A percentile compares a stretch with the other conserved stretches of the same genome.
Conservation (phyloP, 2,329 filamentous ascomycete genomes). For the Myotisia sp. region DNA sequence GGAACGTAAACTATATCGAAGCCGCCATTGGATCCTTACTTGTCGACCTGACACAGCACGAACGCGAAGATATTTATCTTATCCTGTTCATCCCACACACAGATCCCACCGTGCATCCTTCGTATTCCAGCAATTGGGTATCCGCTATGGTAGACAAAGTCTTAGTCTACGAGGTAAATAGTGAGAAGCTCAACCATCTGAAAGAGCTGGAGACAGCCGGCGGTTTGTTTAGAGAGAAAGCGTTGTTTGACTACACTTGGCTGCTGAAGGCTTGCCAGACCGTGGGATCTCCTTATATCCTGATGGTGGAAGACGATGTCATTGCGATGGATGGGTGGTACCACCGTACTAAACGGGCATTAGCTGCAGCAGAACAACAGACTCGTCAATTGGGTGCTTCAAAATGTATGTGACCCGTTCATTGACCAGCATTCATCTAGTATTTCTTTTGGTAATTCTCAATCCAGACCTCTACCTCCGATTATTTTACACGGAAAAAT, state of each 20-base stretch:
- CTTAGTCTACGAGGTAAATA: slow-evolving; percentile 25
- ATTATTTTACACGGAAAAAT: slow-evolving; percentile 6
- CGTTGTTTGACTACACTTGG: slow-evolving; percentile 32
- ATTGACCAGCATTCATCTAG: not conserved
- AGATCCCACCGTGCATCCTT: slow-evolving; percentile 28
- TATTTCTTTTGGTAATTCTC: not conserved
- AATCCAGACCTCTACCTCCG: slow-evolving; percentile 7
- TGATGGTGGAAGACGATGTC: slow-evolving; percentile 36
- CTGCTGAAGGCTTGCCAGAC: slow-evolving; percentile 29
- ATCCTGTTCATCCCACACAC: slow-evolving; percentile 33
- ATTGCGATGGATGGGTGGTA: slow-evolving; percentile 37
- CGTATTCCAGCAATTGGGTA: slow-evolving; percentile 31
- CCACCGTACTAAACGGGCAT: slow-evolving; percentile 25
- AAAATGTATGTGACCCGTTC: slow-evolving; percentile 12
- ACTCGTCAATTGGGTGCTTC: slow-evolving; percentile 15
- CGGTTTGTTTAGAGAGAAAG: slow-evolving; percentile 25
- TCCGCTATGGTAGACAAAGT: slow-evolving; percentile 28
- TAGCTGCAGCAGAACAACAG: slow-evolving; percentile 22
- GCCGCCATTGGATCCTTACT: slow-evolving; percentile 33
- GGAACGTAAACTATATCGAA: slow-evolving; percentile 28
- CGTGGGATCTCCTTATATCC: slow-evolving; percentile 26
- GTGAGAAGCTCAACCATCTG: slow-evolving; percentile 23
- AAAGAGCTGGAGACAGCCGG: slow-evolving; percentile 21
- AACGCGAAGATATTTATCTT: slow-evolving; percentile 30
- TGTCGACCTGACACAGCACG: slow-evolving; percentile 27